phyloP scores from a whole-genome alignment of 805 yeast species.

The Suhomyces pyralidae region DNA sequence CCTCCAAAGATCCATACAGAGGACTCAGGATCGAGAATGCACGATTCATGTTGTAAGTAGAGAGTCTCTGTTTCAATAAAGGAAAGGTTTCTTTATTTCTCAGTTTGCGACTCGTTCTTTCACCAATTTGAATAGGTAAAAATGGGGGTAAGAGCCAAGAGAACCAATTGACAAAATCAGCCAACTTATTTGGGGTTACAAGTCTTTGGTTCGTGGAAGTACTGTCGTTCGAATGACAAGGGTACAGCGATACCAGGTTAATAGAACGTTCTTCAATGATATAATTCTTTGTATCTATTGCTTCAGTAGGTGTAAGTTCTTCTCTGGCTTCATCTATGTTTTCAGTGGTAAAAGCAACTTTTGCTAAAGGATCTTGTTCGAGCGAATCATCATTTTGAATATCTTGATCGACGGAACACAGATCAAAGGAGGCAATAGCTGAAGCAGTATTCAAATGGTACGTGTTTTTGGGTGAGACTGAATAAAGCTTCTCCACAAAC shows the following conservation, averaged over 20 bases:
- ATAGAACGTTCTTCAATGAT: not conserved
- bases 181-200: not conserved
- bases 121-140: constrained; percentile 7
- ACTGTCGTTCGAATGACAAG: not conserved
- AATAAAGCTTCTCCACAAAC: constrained; percentile 35
- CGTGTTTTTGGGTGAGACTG: constrained; percentile 42
- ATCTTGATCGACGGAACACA: constrained; percentile 6
- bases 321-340: constrained; percentile 6
- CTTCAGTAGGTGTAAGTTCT: not conserved
- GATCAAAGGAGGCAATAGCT: constrained; percentile 21
- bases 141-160: constrained; percentile 22
- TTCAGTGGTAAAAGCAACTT: constrained; percentile 1
- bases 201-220: not conserved
- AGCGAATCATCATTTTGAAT: constrained; percentile 5
- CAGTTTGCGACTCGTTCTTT: constrained; percentile 1
- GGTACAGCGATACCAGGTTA: not conserved
- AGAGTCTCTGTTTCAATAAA: constrained; percentile 15
- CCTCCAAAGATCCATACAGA: constrained; percentile 5
- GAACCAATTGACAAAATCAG: constrained; percentile 15
- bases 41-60: constrained; percentile 18
- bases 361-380: constrained; percentile 7
- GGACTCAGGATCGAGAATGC: constrained; percentile 9
- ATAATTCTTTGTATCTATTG: not conserved
- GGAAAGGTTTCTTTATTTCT: constrained; percentile 7
- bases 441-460: constrained; percentile 29